A percentile compares a stretch with the other conserved stretches of the same genome.
Conservation (phyloP, 1,284 basidiomycete genomes). For the Xerocomus cyaneibrunnescens region DNA sequence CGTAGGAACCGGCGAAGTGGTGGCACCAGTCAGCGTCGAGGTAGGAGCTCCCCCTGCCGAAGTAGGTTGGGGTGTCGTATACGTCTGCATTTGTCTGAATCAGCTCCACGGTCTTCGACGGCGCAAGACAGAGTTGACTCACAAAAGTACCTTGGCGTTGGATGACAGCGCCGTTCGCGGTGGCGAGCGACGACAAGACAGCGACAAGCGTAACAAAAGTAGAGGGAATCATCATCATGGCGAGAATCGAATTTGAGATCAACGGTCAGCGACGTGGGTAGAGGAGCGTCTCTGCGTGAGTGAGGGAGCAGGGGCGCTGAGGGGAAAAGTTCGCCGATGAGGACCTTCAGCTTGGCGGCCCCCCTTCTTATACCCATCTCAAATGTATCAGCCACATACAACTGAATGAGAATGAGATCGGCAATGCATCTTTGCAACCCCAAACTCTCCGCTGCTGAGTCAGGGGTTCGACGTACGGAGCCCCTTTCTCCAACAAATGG, state of each 20-base stretch:
- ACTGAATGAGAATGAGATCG: neutral
- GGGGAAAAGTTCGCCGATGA: neutral
- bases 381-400: slow-evolving; percentile 16
- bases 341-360: neutral
- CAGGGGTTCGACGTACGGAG: too few relatives aligned
- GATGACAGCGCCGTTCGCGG: slow-evolving; percentile 15
- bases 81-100: slow-evolving; percentile 10
- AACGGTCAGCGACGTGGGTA: neutral
- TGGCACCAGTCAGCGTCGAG: too few relatives aligned
- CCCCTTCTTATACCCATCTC: slow-evolving; percentile 18
- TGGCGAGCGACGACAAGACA: slow-evolving; percentile 15
- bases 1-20: too few relatives aligned
- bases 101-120: neutral
- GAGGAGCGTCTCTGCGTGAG: neutral
- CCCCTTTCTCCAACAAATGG: too few relatives aligned
- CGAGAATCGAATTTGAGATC: fast-evolving
- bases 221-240: slow-evolving; percentile 29
- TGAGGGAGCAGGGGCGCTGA: neutral
- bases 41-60: too few relatives aligned
- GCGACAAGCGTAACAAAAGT: slow-evolving; percentile 10
- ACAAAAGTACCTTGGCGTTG: slow-evolving; percentile 20
- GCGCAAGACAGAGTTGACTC: neutral
- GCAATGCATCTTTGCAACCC: neutral
- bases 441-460: too few relatives aligned
- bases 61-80: slow-evolving; percentile 7